These are phyloP conservation scores for Beauveria caledonica DNA, from an alignment of 2,329 filamentous ascomycete genomes.

Conservation along the genomic window DNA sequence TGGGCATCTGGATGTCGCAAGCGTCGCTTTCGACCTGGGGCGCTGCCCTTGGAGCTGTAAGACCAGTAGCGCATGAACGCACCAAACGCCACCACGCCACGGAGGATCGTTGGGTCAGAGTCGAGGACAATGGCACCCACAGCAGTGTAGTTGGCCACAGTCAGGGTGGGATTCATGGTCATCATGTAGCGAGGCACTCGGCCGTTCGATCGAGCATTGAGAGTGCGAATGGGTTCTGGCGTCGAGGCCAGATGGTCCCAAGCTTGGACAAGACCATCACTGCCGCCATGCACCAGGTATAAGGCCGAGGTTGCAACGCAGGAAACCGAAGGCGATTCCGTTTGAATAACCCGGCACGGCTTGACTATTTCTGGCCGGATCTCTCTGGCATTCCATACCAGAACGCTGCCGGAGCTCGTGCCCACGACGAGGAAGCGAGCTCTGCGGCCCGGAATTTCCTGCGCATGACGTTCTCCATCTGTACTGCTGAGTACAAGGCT, in stretches of 20 bases:
- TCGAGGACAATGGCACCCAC: conserved; percentile 81
- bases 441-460: conserved; percentile 75
- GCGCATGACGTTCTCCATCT: conserved; percentile 27
- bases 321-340: conserved; percentile 81
- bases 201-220: conserved; percentile 77
- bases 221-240: conserved; percentile 67
- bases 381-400: conserved; percentile 80
- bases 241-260: conserved; percentile 93
- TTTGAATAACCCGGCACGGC: conserved; percentile 76
- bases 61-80: conserved; percentile 88
- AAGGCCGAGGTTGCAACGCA: conserved; percentile 76
- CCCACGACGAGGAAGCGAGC: conserved; percentile 75
- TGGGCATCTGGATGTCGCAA: conserved; percentile 58
- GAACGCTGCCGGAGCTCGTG: conserved; percentile 66
- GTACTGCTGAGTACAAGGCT: conserved; percentile 41
- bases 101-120: conserved; percentile 74
- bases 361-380: conserved; percentile 37
- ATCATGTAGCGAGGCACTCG: conserved; percentile 67
- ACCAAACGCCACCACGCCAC: conserved; percentile 81
- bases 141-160: conserved; percentile 68
- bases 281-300: conserved; percentile 87
- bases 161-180: conserved; percentile 46
- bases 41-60: conserved; percentile 75
- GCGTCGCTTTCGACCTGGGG: conserved; percentile 70
- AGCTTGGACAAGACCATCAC: conserved; percentile 87